phyloP scores from a whole-genome alignment of 2,329 filamentous ascomycete species.

The Pestalotiopsis sp. region DNA sequence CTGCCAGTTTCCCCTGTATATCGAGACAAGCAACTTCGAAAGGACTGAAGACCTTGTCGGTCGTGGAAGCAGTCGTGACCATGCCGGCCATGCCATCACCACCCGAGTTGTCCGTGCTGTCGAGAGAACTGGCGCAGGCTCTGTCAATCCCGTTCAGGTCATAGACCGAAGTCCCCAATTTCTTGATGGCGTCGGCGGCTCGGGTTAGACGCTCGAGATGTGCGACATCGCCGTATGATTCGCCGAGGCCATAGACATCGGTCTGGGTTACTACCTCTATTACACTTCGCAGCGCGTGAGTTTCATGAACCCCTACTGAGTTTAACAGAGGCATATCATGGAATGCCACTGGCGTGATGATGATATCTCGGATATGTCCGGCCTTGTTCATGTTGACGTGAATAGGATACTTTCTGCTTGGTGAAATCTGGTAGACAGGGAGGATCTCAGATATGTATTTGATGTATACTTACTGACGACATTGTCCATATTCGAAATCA shows the following conservation, averaged over 20 bases:
- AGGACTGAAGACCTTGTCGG: slow-evolving; percentile 44
- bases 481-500: not conserved
- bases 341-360: slow-evolving; percentile 46
- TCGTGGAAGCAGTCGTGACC: slow-evolving; percentile 43
- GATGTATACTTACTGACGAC: not conserved
- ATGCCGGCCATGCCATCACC: slow-evolving; percentile 36
- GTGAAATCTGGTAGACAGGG: not conserved
- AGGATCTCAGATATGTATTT: not conserved
- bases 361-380: slow-evolving; percentile 37
- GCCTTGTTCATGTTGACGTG: slow-evolving; percentile 25
- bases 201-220: slow-evolving; percentile 36
- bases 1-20: slow-evolving; percentile 42
- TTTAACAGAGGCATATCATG: slow-evolving; percentile 47
- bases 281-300: slow-evolving; percentile 43
- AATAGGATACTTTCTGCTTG: not conserved
- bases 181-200: slow-evolving; percentile 33
- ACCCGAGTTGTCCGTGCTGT: slow-evolving; percentile 21
- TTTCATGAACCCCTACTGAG: slow-evolving; percentile 45
- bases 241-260: slow-evolving; percentile 38
- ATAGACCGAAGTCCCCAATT: slow-evolving; percentile 27
- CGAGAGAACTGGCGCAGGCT: slow-evolving; percentile 23
- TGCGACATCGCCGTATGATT: slow-evolving; percentile 42
- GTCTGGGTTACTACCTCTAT: slow-evolving; percentile 38
- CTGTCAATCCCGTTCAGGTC: slow-evolving; percentile 29
- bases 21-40: slow-evolving; percentile 46